phyloP scores from a whole-genome alignment of 78 protist genomes.

The Cavenderia fasciculata region DNA sequence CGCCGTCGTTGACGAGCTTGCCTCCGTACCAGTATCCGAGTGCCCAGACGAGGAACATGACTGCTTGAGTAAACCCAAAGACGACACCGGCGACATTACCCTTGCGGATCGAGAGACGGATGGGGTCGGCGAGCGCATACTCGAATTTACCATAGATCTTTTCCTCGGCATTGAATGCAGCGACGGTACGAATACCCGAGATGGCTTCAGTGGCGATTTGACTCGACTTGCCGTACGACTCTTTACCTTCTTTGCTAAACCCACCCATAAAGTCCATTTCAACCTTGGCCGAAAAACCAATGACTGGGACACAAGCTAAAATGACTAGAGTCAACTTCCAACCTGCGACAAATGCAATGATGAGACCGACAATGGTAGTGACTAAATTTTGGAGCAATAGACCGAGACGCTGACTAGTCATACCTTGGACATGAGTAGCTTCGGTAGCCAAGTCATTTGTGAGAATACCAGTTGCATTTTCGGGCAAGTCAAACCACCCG shows the following conservation, averaged over 20 bases:
- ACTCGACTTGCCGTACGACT: constrained; percentile 68
- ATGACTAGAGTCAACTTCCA: constrained; percentile 87
- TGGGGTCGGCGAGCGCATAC: constrained; percentile 20
- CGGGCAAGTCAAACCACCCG: constrained; percentile 78
- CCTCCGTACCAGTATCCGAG: constrained; percentile 86
- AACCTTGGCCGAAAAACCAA: constrained; percentile 64
- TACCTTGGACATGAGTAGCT: constrained; percentile 84
- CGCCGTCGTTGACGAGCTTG: constrained; percentile 58
- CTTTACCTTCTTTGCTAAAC: constrained; percentile 57
- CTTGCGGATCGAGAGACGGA: background rate
- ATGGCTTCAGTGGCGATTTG: constrained; percentile 81
- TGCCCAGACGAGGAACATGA: constrained; percentile 38
- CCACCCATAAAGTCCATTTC: constrained; percentile 77
- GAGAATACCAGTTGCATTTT: constrained; percentile 79
- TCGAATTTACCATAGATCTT: constrained; percentile 40
- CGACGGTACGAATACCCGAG: constrained; percentile 69
- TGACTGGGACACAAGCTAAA: constrained; percentile 83
- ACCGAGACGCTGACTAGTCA: constrained; percentile 82
- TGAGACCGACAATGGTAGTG: constrained; percentile 72
- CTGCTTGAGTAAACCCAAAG: constrained; percentile 61
- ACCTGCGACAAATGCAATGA: constrained; percentile 79
- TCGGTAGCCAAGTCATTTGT: constrained; percentile 86
- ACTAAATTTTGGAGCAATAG: constrained; percentile 50
- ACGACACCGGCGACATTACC: constrained; percentile 51
- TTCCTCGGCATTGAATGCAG: constrained; percentile 65